These are phyloP conservation scores for Cordyceps javanica DNA, from an alignment of 2,329 filamentous ascomycete genomes.

Conservation along the genomic window DNA sequence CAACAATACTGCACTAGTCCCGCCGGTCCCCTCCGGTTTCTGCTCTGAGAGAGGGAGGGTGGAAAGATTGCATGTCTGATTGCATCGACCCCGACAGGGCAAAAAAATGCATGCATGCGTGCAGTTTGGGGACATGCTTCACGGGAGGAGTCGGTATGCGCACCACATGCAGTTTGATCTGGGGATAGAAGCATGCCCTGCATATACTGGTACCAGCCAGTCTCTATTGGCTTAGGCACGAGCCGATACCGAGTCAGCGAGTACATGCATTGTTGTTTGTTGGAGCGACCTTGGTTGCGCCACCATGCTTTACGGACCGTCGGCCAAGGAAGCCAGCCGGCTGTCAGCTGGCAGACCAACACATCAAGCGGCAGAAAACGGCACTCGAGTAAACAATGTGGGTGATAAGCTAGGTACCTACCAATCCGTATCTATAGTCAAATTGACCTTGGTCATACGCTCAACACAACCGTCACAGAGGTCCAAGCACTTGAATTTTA, in stretches of 20 bases:
- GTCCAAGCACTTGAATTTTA: not conserved
- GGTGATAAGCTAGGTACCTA: no score
- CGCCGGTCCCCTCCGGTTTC: conserved; percentile 4
- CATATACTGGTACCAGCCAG: not conserved
- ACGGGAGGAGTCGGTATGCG: not conserved
- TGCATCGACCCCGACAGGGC: not conserved
- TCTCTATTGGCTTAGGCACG: not conserved
- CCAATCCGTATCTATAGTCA: no score
- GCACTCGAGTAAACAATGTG: no score
- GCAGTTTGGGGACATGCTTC: not conserved
- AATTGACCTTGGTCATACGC: no score
- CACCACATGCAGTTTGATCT: not conserved
- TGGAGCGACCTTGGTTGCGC: no score
- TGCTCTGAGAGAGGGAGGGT: conserved; percentile 5
- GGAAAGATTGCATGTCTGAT: not conserved
- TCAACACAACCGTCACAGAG: not conserved
- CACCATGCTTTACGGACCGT: not conserved
- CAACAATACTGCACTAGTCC: not conserved
- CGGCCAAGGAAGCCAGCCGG: not conserved
- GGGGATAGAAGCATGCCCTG: not conserved
- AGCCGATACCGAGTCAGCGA: no score
- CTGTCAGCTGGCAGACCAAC: not conserved
- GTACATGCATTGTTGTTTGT: no score
- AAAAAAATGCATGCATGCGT: not conserved
- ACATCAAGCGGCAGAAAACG: not conserved